Evolutionary conservation across 192 early-diverging fungal genomes (phyloP).

Genomic region (Linnemannia schmuckeri): DNA sequence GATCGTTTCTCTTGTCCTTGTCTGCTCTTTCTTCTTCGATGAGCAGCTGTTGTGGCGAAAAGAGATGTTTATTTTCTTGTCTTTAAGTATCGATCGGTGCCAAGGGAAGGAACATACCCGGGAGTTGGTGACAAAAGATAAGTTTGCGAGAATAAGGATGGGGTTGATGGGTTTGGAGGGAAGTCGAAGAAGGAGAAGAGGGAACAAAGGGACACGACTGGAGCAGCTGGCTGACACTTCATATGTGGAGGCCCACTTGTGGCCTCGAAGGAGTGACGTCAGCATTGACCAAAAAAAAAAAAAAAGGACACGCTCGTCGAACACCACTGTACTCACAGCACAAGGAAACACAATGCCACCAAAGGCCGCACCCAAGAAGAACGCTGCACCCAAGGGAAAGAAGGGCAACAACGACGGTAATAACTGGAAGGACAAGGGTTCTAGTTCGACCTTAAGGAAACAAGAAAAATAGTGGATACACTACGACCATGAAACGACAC

Average conservation of each 20-base stretch:
- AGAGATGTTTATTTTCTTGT: not conserved
- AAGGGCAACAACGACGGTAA: slow-evolving; percentile 46
- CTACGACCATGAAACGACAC: not conserved
- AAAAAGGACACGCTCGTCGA: not conserved
- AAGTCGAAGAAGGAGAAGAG: not conserved
- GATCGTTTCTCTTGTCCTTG: not conserved
- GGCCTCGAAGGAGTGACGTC: not conserved
- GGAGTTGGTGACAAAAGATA: not conserved
- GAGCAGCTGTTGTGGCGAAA: not conserved
- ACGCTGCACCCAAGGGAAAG: slow-evolving; percentile 41
- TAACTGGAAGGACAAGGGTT: not conserved
- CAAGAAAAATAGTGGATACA: not conserved
- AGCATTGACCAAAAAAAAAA: not conserved
- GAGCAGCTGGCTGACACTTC: not conserved
- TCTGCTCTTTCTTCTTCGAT: not conserved
- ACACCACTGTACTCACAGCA: not conserved
- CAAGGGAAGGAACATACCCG: not conserved
- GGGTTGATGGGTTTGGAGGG: not conserved
- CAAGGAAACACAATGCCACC: slow-evolving; percentile 34
- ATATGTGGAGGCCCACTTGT: not conserved
- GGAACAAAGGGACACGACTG: not conserved
- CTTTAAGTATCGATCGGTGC: not conserved
- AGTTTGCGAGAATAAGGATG: not conserved
- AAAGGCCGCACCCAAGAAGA: slow-evolving; percentile 46
- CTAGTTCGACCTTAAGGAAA: not conserved